These are phyloP conservation scores for Forsythia suspensa DNA, from an alignment of 257 asterid species.

Conservation along the genomic window DNA sequence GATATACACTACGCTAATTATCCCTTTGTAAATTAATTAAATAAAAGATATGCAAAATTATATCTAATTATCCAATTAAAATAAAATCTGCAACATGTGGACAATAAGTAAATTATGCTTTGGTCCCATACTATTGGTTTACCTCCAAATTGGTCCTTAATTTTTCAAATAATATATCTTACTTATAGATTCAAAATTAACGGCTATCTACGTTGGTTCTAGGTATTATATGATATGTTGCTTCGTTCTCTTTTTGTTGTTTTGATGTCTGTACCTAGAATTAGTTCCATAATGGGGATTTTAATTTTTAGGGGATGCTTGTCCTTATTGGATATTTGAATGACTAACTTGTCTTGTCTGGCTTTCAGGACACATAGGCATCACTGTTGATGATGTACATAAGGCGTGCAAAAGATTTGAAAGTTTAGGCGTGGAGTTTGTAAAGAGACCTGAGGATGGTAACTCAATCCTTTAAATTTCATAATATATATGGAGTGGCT, in stretches of 20 bases:
- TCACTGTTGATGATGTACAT: conserved; percentile 74
- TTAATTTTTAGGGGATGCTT: not conserved
- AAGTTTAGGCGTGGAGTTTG: conserved; percentile 77
- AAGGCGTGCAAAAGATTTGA: conserved; percentile 88
- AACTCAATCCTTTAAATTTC: conserved; percentile 24
- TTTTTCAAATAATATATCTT: too few relatives aligned
- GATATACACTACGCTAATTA: too few relatives aligned
- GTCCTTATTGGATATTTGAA: not conserved
- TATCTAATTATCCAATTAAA: too few relatives aligned
- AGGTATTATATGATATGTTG: not conserved
- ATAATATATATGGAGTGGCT: not conserved
- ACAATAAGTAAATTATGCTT: too few relatives aligned
- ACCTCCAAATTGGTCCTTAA: too few relatives aligned
- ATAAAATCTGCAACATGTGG: too few relatives aligned
- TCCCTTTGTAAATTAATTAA: too few relatives aligned
- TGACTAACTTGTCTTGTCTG: conserved; percentile 11
- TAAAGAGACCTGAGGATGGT: conserved; percentile 80
- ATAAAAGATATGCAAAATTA: too few relatives aligned
- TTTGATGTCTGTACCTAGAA: not conserved
- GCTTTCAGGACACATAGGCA: conserved; percentile 79
- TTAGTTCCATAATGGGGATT: not conserved
- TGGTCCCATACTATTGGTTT: too few relatives aligned
- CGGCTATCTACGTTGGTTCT: too few relatives aligned
- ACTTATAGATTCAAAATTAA: too few relatives aligned
- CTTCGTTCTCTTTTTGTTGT: conserved; percentile 4